Evolutionary conservation across 192 early-diverging fungal genomes (phyloP).

Genomic region (Gorgonomyces haynaldii): DNA sequence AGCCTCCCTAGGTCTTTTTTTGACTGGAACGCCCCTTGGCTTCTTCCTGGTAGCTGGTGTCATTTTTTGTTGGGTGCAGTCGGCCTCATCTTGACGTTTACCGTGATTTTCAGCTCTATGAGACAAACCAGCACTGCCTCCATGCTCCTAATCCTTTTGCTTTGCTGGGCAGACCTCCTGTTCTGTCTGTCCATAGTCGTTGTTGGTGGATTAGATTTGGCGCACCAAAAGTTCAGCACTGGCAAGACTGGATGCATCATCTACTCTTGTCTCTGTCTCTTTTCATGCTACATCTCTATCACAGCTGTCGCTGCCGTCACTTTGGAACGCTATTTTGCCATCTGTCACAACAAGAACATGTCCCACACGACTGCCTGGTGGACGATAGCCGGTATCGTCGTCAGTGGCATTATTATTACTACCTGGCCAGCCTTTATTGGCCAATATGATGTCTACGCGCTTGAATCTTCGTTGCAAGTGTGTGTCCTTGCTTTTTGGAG

Average conservation of each 20-base stretch:
- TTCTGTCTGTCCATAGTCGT: background rate
- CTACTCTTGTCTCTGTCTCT: background rate
- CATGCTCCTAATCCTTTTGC: background rate
- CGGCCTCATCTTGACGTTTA: too few relatives aligned
- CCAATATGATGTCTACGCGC: too few relatives aligned
- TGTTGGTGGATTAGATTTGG: background rate
- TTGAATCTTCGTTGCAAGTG: background rate
- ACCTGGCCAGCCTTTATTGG: too few relatives aligned
- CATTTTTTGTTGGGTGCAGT: too few relatives aligned
- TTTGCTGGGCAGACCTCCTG: slow-evolving; percentile 3
- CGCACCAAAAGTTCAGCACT: background rate
- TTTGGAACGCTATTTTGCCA: background rate
- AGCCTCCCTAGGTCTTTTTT: too few relatives aligned
- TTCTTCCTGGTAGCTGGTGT: too few relatives aligned
- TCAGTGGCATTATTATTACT: too few relatives aligned
- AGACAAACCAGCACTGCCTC: slow-evolving; percentile 2
- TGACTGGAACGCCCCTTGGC: too few relatives aligned
- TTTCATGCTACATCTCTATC: background rate
- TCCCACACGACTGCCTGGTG: too few relatives aligned
- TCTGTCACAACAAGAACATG: too few relatives aligned
- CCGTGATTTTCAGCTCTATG: too few relatives aligned
- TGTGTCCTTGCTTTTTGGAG: slow-evolving; percentile 1
- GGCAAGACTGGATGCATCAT: slow-evolving; percentile 3
- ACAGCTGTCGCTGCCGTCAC: background rate
- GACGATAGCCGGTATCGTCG: too few relatives aligned